Conservation (phyloP, 495 filamentous ascomycete species). For the Penicillium cataractarum region DNA sequence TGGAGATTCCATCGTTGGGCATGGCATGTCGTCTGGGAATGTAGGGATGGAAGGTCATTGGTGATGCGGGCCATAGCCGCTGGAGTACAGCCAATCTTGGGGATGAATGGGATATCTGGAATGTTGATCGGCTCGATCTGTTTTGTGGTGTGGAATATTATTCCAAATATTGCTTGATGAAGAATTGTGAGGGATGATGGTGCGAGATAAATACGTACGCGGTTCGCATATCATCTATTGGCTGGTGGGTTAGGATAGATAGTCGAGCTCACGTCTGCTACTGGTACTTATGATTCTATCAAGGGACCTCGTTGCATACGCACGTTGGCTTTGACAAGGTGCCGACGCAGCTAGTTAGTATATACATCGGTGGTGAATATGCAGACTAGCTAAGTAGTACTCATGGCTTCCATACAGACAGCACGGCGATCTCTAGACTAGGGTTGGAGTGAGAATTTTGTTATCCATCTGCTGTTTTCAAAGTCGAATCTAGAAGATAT, state of each 20-base stretch:
- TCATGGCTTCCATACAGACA: no score
- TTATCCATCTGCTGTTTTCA: no score
- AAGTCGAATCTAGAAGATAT: no score
- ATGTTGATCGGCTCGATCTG: conserved; percentile 13
- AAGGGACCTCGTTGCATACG: no score
- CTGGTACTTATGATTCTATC: neutral
- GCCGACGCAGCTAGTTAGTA: no score
- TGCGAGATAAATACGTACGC: neutral
- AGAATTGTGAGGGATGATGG: neutral
- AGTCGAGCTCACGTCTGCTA: no score
- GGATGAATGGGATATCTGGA: neutral
- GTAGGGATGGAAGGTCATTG: conserved; percentile 7
- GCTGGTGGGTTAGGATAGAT: neutral
- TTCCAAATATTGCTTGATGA: neutral
- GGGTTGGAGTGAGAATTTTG: no score
- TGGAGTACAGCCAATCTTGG: conserved; percentile 5
- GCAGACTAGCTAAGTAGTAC: no score
- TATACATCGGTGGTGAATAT: no score
- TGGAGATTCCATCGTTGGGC: conserved; percentile 7
- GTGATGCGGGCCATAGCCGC: neutral
- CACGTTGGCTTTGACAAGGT: no score
- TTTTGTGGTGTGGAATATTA: neutral
- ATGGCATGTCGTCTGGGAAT: conserved; percentile 30
- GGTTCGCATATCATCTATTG: neutral
- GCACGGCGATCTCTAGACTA: no score